These are phyloP conservation scores for Graphilbum ipis-grandicollis DNA, from an alignment of 2,329 filamentous ascomycete genomes.

Conservation along the genomic window DNA sequence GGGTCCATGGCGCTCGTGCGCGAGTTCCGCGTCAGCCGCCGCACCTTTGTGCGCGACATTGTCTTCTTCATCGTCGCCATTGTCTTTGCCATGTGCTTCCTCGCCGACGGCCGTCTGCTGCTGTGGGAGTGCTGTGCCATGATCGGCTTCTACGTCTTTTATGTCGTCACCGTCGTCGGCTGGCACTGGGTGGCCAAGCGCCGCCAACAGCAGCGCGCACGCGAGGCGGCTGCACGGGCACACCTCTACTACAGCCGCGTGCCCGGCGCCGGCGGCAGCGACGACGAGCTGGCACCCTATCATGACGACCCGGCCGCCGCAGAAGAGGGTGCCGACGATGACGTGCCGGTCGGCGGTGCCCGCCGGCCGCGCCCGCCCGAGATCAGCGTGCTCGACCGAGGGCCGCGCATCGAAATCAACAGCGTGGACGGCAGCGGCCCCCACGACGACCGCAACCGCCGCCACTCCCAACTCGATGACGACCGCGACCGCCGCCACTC, in stretches of 20 bases:
- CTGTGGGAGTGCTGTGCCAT: constrained; percentile 83
- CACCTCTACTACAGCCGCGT: constrained; percentile 49
- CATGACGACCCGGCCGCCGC: constrained; percentile 28
- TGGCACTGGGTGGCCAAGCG: constrained; percentile 80
- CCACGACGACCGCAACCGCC: too few species aligned
- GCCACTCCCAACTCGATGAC: too few species aligned
- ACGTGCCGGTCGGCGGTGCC: constrained; percentile 15
- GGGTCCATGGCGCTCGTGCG: constrained; percentile 95
- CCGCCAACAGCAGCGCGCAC: constrained; percentile 39
- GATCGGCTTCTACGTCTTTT: constrained; percentile 82
- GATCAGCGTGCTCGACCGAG: constrained; percentile 25
- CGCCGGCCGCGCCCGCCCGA: constrained; percentile 15
- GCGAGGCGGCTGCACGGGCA: constrained; percentile 55
- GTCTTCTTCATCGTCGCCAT: constrained; percentile 82
- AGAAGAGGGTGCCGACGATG: constrained; percentile 35
- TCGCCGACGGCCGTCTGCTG: constrained; percentile 68
- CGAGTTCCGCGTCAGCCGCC: constrained; percentile 79
- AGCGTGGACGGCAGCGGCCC: constrained; percentile 12
- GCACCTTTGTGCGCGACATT: constrained; percentile 82
- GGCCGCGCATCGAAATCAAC: constrained; percentile 29
- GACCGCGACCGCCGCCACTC: neutral
- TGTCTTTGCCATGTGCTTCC: constrained; percentile 69
- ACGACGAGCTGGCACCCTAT: constrained; percentile 46
- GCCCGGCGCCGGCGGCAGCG: constrained; percentile 12
- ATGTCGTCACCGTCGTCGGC: constrained; percentile 70